Evolutionary conservation across 1,139 yeast species (phyloP).

Genomic region (Sugiyamaella neomexicana): DNA sequence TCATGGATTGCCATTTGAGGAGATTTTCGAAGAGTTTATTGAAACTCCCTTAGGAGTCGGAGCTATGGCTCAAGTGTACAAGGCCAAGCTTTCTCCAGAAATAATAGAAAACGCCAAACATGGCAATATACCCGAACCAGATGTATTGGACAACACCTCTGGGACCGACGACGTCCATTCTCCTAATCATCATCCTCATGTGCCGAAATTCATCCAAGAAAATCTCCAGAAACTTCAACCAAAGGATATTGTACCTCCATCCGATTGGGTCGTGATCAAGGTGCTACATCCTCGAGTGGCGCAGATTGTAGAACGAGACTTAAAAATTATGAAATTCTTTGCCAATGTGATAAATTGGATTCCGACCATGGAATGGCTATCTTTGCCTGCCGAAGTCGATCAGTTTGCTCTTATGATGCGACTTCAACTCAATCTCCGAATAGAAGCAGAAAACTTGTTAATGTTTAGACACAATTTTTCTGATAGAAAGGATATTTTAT

Average conservation of each 20-base stretch:
- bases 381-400: slow-evolving; percentile 90
- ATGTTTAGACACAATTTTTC: slow-evolving; percentile 66
- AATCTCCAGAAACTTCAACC: slow-evolving; percentile 19
- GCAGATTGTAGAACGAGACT: slow-evolving; percentile 70
- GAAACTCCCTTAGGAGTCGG: slow-evolving; percentile 88
- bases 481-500: slow-evolving; percentile 60
- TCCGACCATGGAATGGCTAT: slow-evolving; percentile 98
- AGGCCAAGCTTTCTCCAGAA: slow-evolving; percentile 54
- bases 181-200: not conserved
- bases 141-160: not conserved
- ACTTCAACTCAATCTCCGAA: slow-evolving; percentile 81
- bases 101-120: slow-evolving; percentile 14
- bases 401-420: slow-evolving; percentile 86
- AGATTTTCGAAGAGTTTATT: slow-evolving; percentile 77
- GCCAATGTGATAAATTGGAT: slow-evolving; percentile 66
- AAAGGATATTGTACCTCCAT: slow-evolving; percentile 39
- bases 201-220: slow-evolving; percentile 14
- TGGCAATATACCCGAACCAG: not conserved
- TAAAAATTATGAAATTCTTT: slow-evolving; percentile 77
- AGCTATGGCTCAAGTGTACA: slow-evolving; percentile 94
- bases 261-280: slow-evolving; percentile 78
- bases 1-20: slow-evolving; percentile 59
- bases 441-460: slow-evolving; percentile 79
- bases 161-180: not conserved
- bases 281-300: slow-evolving; percentile 89